Percentiles rank a stretch among this genome's conserved stretches.
Conservation (phyloP, 2,329 filamentous ascomycete genomes). For the Xylaria sp. region DNA sequence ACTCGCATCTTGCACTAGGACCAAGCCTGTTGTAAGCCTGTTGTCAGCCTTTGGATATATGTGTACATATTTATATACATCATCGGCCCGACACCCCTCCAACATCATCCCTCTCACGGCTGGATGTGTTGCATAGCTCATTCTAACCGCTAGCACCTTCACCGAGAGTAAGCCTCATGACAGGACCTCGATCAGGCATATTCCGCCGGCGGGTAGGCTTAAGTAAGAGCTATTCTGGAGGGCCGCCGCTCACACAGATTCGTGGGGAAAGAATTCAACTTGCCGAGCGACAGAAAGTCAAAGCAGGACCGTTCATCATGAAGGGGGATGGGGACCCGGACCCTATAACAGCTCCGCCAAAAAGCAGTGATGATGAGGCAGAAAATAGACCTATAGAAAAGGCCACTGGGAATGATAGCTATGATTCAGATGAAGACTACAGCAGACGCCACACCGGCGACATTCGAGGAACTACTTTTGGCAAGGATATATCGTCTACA, state of each 20-base stretch:
- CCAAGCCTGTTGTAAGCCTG: background rate
- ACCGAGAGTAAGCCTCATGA: slow-evolving; percentile 8
- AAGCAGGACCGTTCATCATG: slow-evolving; percentile 20
- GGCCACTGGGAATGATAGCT: slow-evolving; percentile 2
- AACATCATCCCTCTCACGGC: background rate
- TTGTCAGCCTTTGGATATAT: background rate
- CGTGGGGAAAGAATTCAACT: slow-evolving; percentile 11
- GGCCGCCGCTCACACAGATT: slow-evolving; percentile 22
- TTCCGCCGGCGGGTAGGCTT: slow-evolving; percentile 25
- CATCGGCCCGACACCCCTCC: background rate
- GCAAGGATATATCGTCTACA: slow-evolving; percentile 1
- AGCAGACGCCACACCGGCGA: slow-evolving; percentile 36
- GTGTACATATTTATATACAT: background rate
- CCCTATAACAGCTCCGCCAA: slow-evolving; percentile 34
- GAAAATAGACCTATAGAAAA: slow-evolving; percentile 17
- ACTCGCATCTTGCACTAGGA: background rate
- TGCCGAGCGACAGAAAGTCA: slow-evolving; percentile 2
- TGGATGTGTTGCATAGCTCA: background rate
- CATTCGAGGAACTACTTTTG: slow-evolving; percentile 46
- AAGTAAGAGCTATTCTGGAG: slow-evolving; percentile 17
- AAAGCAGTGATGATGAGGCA: slow-evolving; percentile 36
- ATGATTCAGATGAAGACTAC: slow-evolving; percentile 37
- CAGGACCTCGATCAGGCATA: background rate
- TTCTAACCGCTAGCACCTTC: background rate
- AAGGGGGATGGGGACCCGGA: slow-evolving; percentile 19